A percentile compares a stretch with the other conserved stretches of the same genome.
phyloP scores from a whole-genome alignment of 2,329 filamentous ascomycete genomes.

The Amylocarpus encephaloides region DNA sequence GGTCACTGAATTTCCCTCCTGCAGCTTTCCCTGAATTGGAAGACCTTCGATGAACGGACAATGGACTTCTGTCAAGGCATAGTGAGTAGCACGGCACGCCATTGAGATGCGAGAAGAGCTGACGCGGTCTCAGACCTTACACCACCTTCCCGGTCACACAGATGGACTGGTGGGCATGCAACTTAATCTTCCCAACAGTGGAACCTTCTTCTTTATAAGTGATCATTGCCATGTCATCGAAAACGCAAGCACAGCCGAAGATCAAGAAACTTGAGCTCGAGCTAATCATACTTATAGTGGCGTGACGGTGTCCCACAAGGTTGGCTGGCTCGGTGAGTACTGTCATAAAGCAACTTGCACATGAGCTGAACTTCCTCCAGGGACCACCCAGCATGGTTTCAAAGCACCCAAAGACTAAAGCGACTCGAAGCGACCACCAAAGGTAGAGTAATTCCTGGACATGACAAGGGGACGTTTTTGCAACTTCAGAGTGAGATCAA shows the following conservation, averaged over 20 bases:
- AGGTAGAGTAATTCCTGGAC: constrained; percentile 25
- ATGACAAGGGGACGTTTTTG: constrained; percentile 26
- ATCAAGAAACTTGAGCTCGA: background rate
- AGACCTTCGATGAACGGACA: constrained; percentile 35
- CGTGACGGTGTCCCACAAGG: constrained; percentile 30
- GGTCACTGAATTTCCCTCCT: constrained; percentile 25
- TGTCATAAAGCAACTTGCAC: too few species aligned
- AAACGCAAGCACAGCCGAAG: constrained; percentile 18
- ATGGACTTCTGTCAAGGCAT: constrained; percentile 38
- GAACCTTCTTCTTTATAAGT: constrained; percentile 32
- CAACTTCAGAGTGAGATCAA: constrained; percentile 25
- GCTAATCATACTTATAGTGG: constrained; percentile 16
- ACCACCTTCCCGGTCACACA: constrained; percentile 27
- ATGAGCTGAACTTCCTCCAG: constrained; percentile 5
- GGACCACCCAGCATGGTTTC: constrained; percentile 32
- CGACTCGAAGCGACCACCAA: constrained; percentile 28
- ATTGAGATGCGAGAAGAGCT: background rate
- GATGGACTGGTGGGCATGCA: constrained; percentile 31
- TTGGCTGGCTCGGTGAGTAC: constrained; percentile 28
- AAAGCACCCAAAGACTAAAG: constrained; percentile 29
- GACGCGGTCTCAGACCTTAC: constrained; percentile 14
- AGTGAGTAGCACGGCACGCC: background rate
- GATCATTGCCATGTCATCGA: constrained; percentile 32
- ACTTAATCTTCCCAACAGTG: constrained; percentile 29
- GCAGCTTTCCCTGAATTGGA: constrained; percentile 36